Evolutionary conservation across 768 basidiomycete genomes (phyloP), one percentile per base, ranked within the genome.

Genomic region (Trichaptum fuscoviolaceum): DNA sequence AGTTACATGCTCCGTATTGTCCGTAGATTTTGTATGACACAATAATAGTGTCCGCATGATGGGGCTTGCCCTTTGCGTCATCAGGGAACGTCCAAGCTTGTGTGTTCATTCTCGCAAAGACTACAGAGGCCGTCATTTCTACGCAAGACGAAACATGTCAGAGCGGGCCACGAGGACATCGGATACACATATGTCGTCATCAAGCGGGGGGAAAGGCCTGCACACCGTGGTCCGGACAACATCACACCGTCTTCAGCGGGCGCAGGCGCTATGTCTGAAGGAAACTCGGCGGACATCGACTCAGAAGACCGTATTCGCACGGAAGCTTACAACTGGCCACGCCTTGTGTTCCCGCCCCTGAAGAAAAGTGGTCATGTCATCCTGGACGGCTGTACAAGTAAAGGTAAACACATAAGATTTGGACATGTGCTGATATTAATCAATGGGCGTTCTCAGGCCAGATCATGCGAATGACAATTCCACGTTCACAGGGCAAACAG

Each of bases 401-500:
- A 92, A 81, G 96, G 96, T 92, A 66, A 67, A 80, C 70, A 30
- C 24, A 34, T 61, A 12, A 9, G 1, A 27, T 7, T 57, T 35
- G 7, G 26, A 15, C 42, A 20, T 30, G 24, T 42, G 62, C 68
- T 7, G 42, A 57, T 61, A 36, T 35, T 18, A 12, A 63, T 61
- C 30, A 34, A 5, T 63, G 57, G 20, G 18, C 42, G 8, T 30
- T 1, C 42, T n/a, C 71, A 97, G 96, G 92, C 35, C 89, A 92
- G 77, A 90, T 99, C 61, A 91, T 95, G 84, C 88, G 96, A 6
- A 79, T 96, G 76, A 96, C 91, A 5, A 88, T 96, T 52, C 92
- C 96, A 0, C 95, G 87, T 70, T 96, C 93, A 1, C 95, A 96
- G 78, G 95, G 95, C n/a, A 96, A 94, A 75, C 95, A 98, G 71